These are phyloP conservation scores for Huntiella moniliformis DNA, from an alignment of 2,329 filamentous ascomycete genomes.

Conservation along the genomic window DNA sequence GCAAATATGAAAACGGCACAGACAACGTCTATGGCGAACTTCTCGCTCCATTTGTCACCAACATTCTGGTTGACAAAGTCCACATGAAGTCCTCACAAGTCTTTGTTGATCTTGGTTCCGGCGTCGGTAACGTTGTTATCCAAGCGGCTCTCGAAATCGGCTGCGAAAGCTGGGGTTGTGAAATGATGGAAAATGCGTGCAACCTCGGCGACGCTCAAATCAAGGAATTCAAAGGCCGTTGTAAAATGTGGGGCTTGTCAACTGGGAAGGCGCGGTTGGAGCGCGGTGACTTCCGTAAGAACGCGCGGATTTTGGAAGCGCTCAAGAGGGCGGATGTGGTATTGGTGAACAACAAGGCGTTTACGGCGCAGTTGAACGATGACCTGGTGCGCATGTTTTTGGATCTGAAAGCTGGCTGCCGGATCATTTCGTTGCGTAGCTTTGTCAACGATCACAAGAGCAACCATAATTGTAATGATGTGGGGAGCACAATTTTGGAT, in stretches of 20 bases:
- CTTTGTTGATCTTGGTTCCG: constrained; percentile 88
- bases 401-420: constrained; percentile 77
- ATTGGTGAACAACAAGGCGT: constrained; percentile 94
- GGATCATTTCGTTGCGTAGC: constrained; percentile 78
- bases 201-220: constrained; percentile 64
- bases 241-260: constrained; percentile 71
- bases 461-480: constrained; percentile 59
- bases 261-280: constrained; percentile 65
- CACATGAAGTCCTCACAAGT: constrained; percentile 64
- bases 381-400: constrained; percentile 75
- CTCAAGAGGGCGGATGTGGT: constrained; percentile 83
- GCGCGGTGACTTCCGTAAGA: constrained; percentile 66
- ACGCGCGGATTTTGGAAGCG: constrained; percentile 47
- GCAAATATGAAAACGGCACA: constrained; percentile 72
- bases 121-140: constrained; percentile 86
- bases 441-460: constrained; percentile 71
- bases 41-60: constrained; percentile 62
- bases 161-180: constrained; percentile 88
- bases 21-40: constrained; percentile 94
- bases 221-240: constrained; percentile 67
- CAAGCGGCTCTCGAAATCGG: constrained; percentile 87
- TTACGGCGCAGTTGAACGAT: constrained; percentile 73
- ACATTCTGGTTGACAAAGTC: constrained; percentile 59
- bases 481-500: constrained; percentile 62
- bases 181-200: constrained; percentile 85